Base-by-base conservation (phyloP, 441 rosid genomes). In the Jatropha podagrica region DNA sequence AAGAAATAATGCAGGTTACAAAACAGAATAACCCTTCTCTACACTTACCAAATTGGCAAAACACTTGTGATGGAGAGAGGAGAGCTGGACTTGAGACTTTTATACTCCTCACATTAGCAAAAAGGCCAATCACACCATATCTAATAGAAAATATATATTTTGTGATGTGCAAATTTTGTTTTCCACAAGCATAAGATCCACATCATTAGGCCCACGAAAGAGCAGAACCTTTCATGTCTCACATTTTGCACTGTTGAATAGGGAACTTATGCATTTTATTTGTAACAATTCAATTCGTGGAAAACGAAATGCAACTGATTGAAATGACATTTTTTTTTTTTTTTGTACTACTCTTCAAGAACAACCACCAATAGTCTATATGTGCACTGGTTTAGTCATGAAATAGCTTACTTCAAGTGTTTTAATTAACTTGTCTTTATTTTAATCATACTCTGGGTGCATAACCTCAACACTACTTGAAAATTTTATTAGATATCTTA, bases 271-370 rank as follows among this genome's bases (percentile, higher is more conserved):
- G 73, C 68, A 0, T 32, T 32, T 32, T 38, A 14, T 20, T 44
- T 48, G 23, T 48, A 3, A 26, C 27, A 2, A 32, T 44, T 42
- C 20, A 63, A n/a, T 62, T 32, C 15, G 10, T 68, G 79, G 72
- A 68, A 71, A 71, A n/a, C 0, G 56, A 76, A 26, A 78, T 65
- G 63, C 73, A 65, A 59, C 71, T 2, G 62, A 69, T 42, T 20
- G 37, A 38, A 38, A 68, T 5, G 79, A 80, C 71, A 32, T n/a
- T 20, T 0, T 6, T 7, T 41, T 63, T 73, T 69, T 79, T 82
- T 44, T 7, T 3, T 6, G 7, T 42, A 42, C 8, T 72, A 23
- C 44, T 60, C 59, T 60, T 76, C 23, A 12, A 37, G 71, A 27
- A 37, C 4, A 68, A 69, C 68, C 65, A 42, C 51, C 74, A 65